Evolutionary conservation across 2,329 filamentous ascomycete genomes (phyloP).

Genomic region (Monilinia vaccinii-corymbosi): DNA sequence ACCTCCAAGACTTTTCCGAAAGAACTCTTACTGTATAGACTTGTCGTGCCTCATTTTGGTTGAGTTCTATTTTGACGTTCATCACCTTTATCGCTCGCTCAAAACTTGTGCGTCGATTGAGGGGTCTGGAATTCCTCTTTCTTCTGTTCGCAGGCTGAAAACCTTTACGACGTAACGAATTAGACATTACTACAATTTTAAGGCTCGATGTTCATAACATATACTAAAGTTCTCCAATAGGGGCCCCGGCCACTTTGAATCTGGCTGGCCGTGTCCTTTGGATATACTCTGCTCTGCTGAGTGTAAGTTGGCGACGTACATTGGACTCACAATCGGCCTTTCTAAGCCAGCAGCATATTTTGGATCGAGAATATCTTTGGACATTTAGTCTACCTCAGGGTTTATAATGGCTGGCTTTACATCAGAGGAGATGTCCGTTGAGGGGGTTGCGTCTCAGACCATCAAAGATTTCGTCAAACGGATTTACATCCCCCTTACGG

Average conservation of each 20-base stretch:
- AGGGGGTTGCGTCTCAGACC: conserved; percentile 22
- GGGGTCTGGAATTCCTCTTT: conserved; percentile 33
- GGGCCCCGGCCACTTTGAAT: background rate
- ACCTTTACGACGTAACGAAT: background rate
- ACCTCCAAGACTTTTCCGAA: conserved; percentile 14
- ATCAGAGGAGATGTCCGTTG: conserved; percentile 12
- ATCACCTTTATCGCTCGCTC: background rate
- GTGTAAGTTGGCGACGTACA: background rate
- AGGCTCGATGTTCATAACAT: conserved; percentile 3
- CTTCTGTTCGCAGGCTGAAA: conserved; percentile 10
- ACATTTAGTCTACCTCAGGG: background rate
- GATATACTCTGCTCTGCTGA: background rate
- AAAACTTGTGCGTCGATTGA: conserved; percentile 25
- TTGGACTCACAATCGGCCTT: background rate
- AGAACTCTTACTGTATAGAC: conserved; percentile 12
- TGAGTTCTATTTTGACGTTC: background rate
- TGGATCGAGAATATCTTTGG: background rate
- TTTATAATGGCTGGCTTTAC: background rate
- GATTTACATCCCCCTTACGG: conserved; percentile 50
- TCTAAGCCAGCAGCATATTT: background rate
- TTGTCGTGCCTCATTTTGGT: conserved; percentile 13
- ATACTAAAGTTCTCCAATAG: background rate
- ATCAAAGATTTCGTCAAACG: conserved; percentile 32
- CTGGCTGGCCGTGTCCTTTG: background rate
- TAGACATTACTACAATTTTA: background rate